Base-by-base conservation (phyloP, 2,329 filamentous ascomycete genomes). In the Trichoderma oligosporum region DNA sequence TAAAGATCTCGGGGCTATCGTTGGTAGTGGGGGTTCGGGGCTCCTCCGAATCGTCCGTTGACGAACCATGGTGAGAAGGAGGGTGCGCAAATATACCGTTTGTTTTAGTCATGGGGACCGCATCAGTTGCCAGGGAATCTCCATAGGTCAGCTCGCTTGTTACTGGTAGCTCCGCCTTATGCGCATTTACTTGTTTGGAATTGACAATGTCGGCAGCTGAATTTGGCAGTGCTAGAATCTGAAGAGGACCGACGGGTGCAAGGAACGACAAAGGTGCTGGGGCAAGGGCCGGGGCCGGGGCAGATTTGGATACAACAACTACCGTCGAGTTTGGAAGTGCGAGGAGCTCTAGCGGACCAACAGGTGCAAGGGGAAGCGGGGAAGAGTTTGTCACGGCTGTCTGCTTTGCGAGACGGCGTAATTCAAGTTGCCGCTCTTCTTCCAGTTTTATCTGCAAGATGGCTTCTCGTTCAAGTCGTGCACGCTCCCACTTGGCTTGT, bases 401-500 rank as follows among this genome's bases (percentile, higher is more conserved):
- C 22, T 35, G 24, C n/a, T 47, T 29, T 33, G 62, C 60, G 62
- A 64, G 55, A 16, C 60, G 58, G 18, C 58, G 60, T 7, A 61
- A 62, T 31, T 65, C 63, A 2, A 66, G 65, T 55, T 66, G 57
- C 42, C 62, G 60, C 0, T 78, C 77, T 64, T 84, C 81, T 49
- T 75, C 69, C 14, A 74, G 67, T 41, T 75, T 76, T 58, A 86
- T 89, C 67, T 86, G 81, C 62, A 92, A 86, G 62, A 97, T 89
- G 9, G 84, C 88, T 68, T 96, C 88, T 64, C 90, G 85, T 71
- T 97, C 91, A 53, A 87, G 83, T 62, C 88, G 85, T n/a, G 94
- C 94, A 65, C 94, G 82, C 70, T 97, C 92, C 76, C 94, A 86
- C 73, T 99, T 99, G 72, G 89, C 86, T 66, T 89, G 82, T 60